A percentile compares a stretch with the other conserved stretches of the same genome.
Conservation (phyloP, 306 rosid species). For the Fragaria ananassa region DNA sequence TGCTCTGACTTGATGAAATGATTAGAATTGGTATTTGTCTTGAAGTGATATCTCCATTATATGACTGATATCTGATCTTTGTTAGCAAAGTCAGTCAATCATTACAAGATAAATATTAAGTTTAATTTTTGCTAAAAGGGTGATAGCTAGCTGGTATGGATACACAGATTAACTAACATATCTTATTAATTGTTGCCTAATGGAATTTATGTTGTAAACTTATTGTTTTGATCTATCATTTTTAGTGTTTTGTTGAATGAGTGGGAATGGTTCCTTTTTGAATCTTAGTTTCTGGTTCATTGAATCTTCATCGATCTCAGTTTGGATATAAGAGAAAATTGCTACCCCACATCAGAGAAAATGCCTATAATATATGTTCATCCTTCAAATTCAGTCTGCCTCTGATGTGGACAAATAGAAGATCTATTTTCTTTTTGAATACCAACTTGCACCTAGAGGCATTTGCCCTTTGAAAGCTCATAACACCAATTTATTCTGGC, state of each 20-base stretch:
- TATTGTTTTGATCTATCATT: neutral
- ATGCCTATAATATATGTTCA: neutral
- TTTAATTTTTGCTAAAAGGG: neutral
- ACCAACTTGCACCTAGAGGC: constrained; percentile 1
- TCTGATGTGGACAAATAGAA: neutral
- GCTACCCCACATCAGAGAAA: neutral
- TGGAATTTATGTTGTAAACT: neutral
- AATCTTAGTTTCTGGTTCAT: neutral
- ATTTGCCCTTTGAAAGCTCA: neutral
- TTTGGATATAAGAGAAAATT: neutral
- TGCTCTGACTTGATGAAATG: neutral
- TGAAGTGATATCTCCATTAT: neutral
- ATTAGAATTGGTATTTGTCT: neutral
- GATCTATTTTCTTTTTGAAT: neutral
- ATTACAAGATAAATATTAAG: neutral
- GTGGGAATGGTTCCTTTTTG: neutral
- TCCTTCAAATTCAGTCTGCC: neutral
- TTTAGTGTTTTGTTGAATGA: neutral
- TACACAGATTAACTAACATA: neutral
- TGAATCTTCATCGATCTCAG: neutral
- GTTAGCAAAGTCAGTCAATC: neutral
- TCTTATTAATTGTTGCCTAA: neutral
- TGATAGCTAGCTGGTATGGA: neutral
- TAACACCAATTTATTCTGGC: neutral
- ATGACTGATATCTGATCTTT: neutral